Evolutionary conservation across 768 basidiomycete species (phyloP), one percentile per base, ranked within the genome.

Genomic region (Lepiota brunneoincarnata): DNA sequence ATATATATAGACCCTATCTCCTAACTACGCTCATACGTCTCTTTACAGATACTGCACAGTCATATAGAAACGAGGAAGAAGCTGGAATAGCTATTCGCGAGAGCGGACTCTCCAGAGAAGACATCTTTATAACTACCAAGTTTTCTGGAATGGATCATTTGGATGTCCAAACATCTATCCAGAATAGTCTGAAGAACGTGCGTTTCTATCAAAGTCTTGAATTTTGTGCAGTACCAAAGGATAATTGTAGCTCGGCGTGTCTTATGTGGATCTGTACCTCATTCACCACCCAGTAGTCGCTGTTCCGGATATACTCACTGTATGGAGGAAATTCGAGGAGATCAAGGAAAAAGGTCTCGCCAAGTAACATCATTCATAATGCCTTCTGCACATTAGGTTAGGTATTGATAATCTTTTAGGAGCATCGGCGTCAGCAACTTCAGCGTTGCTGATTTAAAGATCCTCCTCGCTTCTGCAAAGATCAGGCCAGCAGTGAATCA

Each of bases 381-480:
- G n/a, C 39, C 35, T 9, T 21, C 24, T 42, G 2, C 26, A 17
- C 11, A 18, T 23, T 7, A 6, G 3, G 6, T 12, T 21, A 12
- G 5, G 23, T 36, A 24, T 20, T 35, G 1, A 50, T 36, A 41
- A 11, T n/a, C 10, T 5, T 40, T 21, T 58, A 86, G 83, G 80
- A 85, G 80, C 64, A 86, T 88, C 51, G 87, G 86, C 18, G 83
- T 89, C 37, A 84, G 82, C 69, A 89, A 89, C 70, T 89, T 86
- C 61, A 71, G 71, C 11, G 74, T 82, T 11, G 51, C 71, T 1
- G 75, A 90, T 24, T 75, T 89, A 18, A 64, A 78, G 41, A 72
- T 73, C 17, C 69, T 89, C 18, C 67, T 89, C 12, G 72, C 69
- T n/a, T 77, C 77, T 1, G 83, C 83, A 6, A 82, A 85, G 62